phyloP scores from a whole-genome alignment of 140 eudicot genomes.

The Senecio squalidus region DNA sequence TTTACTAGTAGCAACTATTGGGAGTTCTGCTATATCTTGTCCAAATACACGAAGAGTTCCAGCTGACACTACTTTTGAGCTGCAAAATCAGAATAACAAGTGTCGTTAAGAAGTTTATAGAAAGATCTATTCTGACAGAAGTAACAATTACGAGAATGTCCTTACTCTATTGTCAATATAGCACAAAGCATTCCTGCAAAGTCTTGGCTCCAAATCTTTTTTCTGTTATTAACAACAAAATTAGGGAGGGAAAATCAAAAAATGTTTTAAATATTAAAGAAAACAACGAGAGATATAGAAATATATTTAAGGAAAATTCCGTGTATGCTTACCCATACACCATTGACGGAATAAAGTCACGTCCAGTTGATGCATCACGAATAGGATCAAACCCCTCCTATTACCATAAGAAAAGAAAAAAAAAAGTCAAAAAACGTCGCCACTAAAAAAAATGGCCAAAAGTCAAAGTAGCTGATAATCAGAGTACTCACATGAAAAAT shows the following conservation, averaged over 20 bases:
- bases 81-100: constrained; percentile 29
- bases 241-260: background rate
- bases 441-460: background rate
- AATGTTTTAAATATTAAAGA: background rate
- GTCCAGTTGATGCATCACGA: constrained; percentile 72
- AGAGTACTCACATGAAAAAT: constrained; percentile 83
- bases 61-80: constrained; percentile 82
- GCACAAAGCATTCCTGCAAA: constrained; percentile 94
- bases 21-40: constrained; percentile 84
- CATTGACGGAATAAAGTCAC: constrained; percentile 88
- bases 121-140: background rate
- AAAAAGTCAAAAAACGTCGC: background rate
- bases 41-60: constrained; percentile 83
- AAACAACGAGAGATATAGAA: background rate
- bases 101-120: background rate
- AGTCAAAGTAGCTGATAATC: background rate
- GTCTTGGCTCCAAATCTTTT: constrained; percentile 86
- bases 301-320: background rate
- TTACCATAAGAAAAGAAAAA: constrained; percentile 5
- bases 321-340: constrained; percentile 75
- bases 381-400: constrained; percentile 93
- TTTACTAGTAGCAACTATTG: constrained; percentile 81
- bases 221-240: constrained; percentile 36
- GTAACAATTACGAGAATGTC: background rate
- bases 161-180: constrained; percentile 81